Evolutionary conservation across 768 basidiomycete genomes (phyloP), one percentile per base, ranked within the genome.

Genomic region (Boletellus ananas): DNA sequence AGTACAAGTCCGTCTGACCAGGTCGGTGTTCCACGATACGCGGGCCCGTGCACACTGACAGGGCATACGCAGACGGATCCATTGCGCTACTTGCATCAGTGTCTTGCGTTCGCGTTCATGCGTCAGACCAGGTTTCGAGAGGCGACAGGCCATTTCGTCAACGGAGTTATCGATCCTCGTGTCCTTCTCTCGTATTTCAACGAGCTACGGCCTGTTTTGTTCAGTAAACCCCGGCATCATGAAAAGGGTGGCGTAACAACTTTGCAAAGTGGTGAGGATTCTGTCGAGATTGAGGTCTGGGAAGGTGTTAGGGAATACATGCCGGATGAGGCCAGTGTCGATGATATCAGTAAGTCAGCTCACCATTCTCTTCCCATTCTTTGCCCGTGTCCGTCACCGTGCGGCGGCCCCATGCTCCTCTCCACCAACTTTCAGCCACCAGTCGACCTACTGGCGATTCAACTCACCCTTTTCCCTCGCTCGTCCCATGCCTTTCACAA

Each of bases 91-190:
- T 75, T 91, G 33, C 89, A 90, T 63, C 87, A 91, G 58, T 81
- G 83, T 31, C 79, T 94, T 46, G 93, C 89, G 14, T 88, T 88
- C 62, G 79, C 84, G 64, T 85, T 85, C 58, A 77, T 94, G 62
- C 65, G 74, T 27, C 88, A 90, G 64, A 91, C 90, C 0, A 73
- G 84, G 43, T 94, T 96, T 63, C 84, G 87, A 53, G 86, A 90
- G 50, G 92, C 93, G 1, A 86, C 85, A 16, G 79, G 78, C 54
- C 79, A 89, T 59, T 77, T 95, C 49, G 83, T 87, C 60, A 77
- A 81, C 47, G 92, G 90, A 33, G 80, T 85, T 39, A 69, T 90
- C n/a, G 92, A 96, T 68, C 90, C 92, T 0, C 80, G 92, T 13
- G 64, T 94, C 3, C 75, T 93, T 34, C 72, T 94, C 52, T 83